Percentiles rank a stretch among this genome's conserved stretches.
Evolutionary conservation across 2,329 filamentous ascomycete species (phyloP).

Genomic region (Lithohypha guttulata): DNA sequence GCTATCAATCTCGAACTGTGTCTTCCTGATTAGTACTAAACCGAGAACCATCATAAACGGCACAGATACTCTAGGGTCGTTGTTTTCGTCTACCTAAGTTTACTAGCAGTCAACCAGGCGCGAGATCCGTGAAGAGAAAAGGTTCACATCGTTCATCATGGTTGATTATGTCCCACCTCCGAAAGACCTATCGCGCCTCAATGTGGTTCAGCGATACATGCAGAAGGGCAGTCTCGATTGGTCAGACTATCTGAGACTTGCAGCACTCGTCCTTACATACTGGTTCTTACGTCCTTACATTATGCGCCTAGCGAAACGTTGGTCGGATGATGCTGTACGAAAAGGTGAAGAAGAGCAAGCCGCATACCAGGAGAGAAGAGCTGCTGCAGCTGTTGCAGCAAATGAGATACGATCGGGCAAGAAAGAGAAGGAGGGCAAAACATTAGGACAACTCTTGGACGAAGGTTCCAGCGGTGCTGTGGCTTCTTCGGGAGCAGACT

Average conservation of each 20-base stretch:
- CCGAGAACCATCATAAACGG: too few relatives aligned
- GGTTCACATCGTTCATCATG: conserved; percentile 12
- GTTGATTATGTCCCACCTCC: conserved; percentile 18
- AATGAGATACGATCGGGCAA: conserved; percentile 18
- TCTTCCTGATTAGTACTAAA: too few relatives aligned
- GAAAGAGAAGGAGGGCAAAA: conserved; percentile 3
- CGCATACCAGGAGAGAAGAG: conserved; percentile 11
- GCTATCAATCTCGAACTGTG: too few relatives aligned
- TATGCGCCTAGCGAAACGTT: conserved; percentile 15
- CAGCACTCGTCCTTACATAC: conserved; percentile 17
- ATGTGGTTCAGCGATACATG: conserved; percentile 21
- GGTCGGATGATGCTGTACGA: conserved; percentile 13
- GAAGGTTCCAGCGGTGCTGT: conserved; percentile 3
- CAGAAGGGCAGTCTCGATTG: conserved; percentile 19
- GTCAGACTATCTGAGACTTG: conserved; percentile 17
- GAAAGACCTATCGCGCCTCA: conserved; percentile 18
- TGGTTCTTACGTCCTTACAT: conserved; percentile 19
- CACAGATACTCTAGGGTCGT: too few relatives aligned
- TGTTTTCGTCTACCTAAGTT: too few relatives aligned
- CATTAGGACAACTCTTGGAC: conserved; percentile 6
- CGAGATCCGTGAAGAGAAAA: not conserved
- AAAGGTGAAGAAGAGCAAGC: conserved; percentile 13
- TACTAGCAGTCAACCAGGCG: not conserved
- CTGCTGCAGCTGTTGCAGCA: conserved; percentile 18
- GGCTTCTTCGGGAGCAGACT: not conserved